These are phyloP conservation scores for Zygnema circumcarinatum DNA, from an alignment of 139 green algal genomes.

Conservation along the genomic window DNA sequence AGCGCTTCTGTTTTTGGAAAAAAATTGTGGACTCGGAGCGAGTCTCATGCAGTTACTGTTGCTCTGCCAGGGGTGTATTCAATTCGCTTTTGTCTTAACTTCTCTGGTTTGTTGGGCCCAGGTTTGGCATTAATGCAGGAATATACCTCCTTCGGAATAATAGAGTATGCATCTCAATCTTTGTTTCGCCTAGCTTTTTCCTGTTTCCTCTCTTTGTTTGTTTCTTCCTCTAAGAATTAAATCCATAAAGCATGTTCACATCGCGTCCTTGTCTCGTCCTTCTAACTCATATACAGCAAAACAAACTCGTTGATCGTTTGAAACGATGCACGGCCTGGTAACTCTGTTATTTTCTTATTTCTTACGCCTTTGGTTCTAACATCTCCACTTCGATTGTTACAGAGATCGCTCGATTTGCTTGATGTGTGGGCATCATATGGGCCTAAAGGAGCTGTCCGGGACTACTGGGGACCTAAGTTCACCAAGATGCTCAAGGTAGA, in stretches of 20 bases:
- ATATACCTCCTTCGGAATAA: neutral
- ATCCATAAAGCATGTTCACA: neutral
- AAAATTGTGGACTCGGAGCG: no score
- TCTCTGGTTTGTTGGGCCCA: neutral
- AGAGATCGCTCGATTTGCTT: slow-evolving; percentile 1
- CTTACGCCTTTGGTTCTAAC: neutral
- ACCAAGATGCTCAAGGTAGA: slow-evolving; percentile 3
- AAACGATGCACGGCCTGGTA: no score
- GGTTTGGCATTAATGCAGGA: neutral
- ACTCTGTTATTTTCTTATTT: neutral
- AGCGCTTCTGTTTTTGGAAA: no score
- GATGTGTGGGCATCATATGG: slow-evolving; percentile 15
- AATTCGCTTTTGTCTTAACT: no score
- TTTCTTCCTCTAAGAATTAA: neutral
- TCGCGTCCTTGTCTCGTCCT: no score
- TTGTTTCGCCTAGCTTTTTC: no score
- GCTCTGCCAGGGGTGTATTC: no score
- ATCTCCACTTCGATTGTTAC: neutral
- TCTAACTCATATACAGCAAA: no score
- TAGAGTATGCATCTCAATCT: neutral
- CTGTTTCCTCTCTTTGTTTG: no score
- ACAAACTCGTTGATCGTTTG: no score
- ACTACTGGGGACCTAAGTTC: neutral
- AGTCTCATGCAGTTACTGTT: no score
- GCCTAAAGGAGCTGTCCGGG: neutral